Base-by-base conservation (phyloP, 139 green algal genomes). In the Chlamydomonas asymmetrica region DNA sequence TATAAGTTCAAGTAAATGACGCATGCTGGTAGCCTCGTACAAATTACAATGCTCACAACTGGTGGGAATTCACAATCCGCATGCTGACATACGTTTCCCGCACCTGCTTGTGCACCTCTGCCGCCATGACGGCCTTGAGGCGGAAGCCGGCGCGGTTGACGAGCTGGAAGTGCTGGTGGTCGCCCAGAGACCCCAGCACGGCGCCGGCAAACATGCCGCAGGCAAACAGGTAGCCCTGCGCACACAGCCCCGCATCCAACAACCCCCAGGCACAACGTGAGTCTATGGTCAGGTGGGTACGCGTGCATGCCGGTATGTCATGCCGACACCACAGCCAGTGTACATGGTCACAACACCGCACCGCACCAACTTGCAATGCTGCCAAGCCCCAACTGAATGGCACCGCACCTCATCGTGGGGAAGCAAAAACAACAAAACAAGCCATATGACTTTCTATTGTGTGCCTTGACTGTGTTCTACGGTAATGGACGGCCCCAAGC, bases 161-260 rank as follows among this genome's bases (percentile, higher is more conserved):
- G 3, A 60, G 72, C 65, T 89, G 80, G 70, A 91, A 91, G 67
- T 92, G 85, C 79, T 90, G 89, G 66, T 90, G 85, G 76, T 92
- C 87, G 0, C 64, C 61, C 6, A 91, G 37, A 9, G 79, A 83
- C 5, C 87, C 89, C 4, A 75, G 34, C 3, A 85, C 9, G 3
- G 83, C 73, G 56, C 81, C 78, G 2, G 60, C 10, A 59, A 92
- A 80, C 77, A 92, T 78, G 23, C 66, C 29, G 27, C 56, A 34
- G 1, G 80, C 80, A 32, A 76, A 73, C 35, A 48, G 3, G 68
- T 87, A 87, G 52, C 77, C 81, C 5, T 75, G 29, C 70, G 34
- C 72, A 40, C 63, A 57, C 35, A 66, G 66, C 27, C 54, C 61
- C 20, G 31, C 59, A 3, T 27, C 2, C 31, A 66, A 45, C 48